Base-by-base conservation (phyloP, 179 eudicot genomes). In the Gypsophila paniculata region DNA sequence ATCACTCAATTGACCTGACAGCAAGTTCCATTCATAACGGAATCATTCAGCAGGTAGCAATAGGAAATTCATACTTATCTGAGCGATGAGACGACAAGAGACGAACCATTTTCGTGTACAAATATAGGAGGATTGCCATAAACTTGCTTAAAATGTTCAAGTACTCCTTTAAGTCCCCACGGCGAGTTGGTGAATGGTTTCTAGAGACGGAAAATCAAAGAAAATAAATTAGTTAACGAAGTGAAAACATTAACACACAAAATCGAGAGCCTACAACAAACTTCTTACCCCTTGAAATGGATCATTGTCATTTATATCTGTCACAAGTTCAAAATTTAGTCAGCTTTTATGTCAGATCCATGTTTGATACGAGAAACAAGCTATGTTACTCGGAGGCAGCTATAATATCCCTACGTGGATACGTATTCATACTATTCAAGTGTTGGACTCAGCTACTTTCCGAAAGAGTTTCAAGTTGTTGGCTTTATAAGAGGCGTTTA, bases 1-100 rank as follows among this genome's bases (percentile, higher is more conserved):
- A 4, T 14, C 51, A 49, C 74, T 68, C 71, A 15, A 29, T 59
- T 85, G 85, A 57, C 93, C 93, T 88, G 57, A 54, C 71, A 72
- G 36, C 63, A 54, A 6, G 49, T 65, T 19, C 0, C 23, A 26
- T 18, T 19, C 22, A 44, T 59, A 46, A 57, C 18, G 4, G 5
- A 54, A 44, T 58, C 44, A 25, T 34, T 36, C 15, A 29, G 26
- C 12, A 65, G 53, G 53, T 11, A 39, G 17, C 36, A 36, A 0
- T 15, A 6, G 2, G 49, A 61, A 17, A 8, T 6, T 17, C 22
- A 12, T 26, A 23, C n/a, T 26, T 32, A 3, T 61, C 26, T 26
- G 34, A 29, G 64, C 15, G 21, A 7, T 22, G 59, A 26, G 34
- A 34, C 29, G 21, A 13, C 6, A 29, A 46, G 34, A 29, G 23